These are phyloP conservation scores for Lachancea waltii DNA, from an alignment of 805 yeast genomes.

Conservation along the genomic window DNA sequence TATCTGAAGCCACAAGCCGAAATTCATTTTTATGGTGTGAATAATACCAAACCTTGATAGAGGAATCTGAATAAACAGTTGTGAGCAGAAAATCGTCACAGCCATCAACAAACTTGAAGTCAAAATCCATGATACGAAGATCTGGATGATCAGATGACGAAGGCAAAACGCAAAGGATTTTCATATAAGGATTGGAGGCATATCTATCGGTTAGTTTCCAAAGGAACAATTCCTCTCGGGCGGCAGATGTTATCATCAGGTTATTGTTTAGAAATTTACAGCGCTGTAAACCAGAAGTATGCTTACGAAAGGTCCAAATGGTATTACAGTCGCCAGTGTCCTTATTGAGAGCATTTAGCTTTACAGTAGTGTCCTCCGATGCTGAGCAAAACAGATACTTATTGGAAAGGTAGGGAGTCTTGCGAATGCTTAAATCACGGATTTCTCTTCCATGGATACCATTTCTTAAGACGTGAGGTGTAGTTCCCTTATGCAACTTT, in stretches of 20 bases:
- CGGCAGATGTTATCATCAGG: conserved; percentile 54
- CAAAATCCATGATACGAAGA: conserved; percentile 84
- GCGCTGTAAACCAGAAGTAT: conserved; percentile 83
- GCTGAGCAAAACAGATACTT: conserved; percentile 47
- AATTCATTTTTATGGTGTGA: conserved; percentile 36
- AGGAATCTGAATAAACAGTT: conserved; percentile 82
- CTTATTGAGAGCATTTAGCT: conserved; percentile 39
- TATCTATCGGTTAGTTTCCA: conserved; percentile 55
- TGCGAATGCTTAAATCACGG: conserved; percentile 59
- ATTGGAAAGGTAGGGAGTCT: conserved; percentile 26
- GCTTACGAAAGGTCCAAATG: conserved; percentile 64
- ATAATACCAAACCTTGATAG: conserved; percentile 59
- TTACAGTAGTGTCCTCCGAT: conserved; percentile 81
- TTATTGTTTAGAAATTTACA: conserved; percentile 52
- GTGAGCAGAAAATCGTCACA: conserved; percentile 34
- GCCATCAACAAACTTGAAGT: conserved; percentile 37
- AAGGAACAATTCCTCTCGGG: conserved; percentile 79
- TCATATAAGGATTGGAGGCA: conserved; percentile 39
- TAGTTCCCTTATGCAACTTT: conserved; percentile 18
- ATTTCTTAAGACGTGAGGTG: conserved; percentile 36
- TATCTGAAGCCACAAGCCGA: conserved; percentile 38
- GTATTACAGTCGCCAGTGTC: conserved; percentile 39
- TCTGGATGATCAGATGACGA: conserved; percentile 64
- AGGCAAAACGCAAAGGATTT: conserved; percentile 46
- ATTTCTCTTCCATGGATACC: conserved; percentile 94